Evolutionary conservation across 2,329 filamentous ascomycete genomes (phyloP).

Genomic region (Triangularia verruculosa): DNA sequence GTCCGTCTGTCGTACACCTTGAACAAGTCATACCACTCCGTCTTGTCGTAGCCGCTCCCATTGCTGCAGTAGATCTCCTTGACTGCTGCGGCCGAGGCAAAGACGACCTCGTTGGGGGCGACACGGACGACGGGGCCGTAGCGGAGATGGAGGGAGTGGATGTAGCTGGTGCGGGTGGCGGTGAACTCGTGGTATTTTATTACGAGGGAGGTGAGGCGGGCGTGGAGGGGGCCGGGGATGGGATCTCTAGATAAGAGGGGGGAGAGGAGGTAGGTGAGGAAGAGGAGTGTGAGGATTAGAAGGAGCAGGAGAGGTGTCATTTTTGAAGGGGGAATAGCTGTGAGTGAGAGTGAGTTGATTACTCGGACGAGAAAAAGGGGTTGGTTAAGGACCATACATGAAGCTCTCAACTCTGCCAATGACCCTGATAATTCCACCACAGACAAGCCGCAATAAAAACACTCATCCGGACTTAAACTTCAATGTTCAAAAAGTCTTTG

Average conservation of each 20-base stretch:
- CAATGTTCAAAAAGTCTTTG: neutral
- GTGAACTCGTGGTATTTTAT: constrained; percentile 57
- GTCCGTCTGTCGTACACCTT: constrained; percentile 55
- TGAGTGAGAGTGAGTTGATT: neutral
- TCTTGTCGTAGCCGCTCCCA: constrained; percentile 64
- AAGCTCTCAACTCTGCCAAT: neutral
- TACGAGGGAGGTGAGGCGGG: constrained; percentile 48
- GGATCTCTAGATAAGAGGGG: constrained; percentile 37
- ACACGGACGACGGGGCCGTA: constrained; percentile 59
- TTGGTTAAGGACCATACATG: too few species aligned
- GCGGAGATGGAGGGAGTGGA: constrained; percentile 52
- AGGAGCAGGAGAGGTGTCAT: neutral
- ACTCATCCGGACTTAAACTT: neutral
- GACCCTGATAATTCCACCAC: neutral
- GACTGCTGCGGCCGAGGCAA: constrained; percentile 53
- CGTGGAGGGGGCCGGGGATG: constrained; percentile 48
- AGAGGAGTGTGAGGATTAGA: neutral
- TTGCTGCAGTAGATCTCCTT: constrained; percentile 62
- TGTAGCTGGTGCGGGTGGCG: constrained; percentile 50
- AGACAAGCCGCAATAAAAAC: neutral
- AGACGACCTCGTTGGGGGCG: constrained; percentile 57
- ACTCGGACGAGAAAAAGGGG: neutral
- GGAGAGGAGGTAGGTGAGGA: neutral
- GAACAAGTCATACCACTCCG: constrained; percentile 62
- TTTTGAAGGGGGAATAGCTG: neutral